Evolutionary conservation across 805 yeast genomes (phyloP), one percentile per base, ranked within the genome.

Genomic region (Candida quercuum): DNA sequence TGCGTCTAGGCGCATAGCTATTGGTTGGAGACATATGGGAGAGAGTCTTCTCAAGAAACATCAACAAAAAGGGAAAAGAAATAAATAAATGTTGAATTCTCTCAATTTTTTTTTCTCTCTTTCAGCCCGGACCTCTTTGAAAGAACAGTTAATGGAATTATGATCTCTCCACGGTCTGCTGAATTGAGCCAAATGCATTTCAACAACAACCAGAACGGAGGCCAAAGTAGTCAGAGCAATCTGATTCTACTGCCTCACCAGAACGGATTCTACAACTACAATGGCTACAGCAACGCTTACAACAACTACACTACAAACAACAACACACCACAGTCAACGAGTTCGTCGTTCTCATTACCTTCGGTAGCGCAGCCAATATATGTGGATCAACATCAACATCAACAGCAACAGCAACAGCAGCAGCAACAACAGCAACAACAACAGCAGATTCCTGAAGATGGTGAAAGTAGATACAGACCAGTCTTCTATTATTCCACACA

Each of bases 271-370:
- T 22, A 13, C 27, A 31, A 18, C 19, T 27, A 21, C 40, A 25
- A 26, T 24, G 23, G 21, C 19, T 33, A 29, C 28, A 38, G 31
- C 25, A 37, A 32, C 33, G 37, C 25, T 25, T 36, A 35, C 45
- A 32, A 24, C 47, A 25, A 32, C 42, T 17, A 28, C 16, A 28
- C 46, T 13, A 35, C 32, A 5, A 10, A 31, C 5, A 28, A 12
- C 15, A 23, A 21, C n/a, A 23, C 36, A 25, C 39, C 47, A 16
- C 19, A 22, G 16, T 18, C 26, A 13, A 25, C 21, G 24, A 28
- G 30, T 9, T 29, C 22, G 11, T 40, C 42, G 2, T 42, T 40
- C 14, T 43, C 46, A 14, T 14, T 45, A 31, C 43, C 46, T 25
- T 32, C 51, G 15, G 43, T 35, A 4, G 37, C 32, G 13, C 42